phyloP scores from a whole-genome alignment of 2,329 filamentous ascomycete species.

The Cadophora sp. region DNA sequence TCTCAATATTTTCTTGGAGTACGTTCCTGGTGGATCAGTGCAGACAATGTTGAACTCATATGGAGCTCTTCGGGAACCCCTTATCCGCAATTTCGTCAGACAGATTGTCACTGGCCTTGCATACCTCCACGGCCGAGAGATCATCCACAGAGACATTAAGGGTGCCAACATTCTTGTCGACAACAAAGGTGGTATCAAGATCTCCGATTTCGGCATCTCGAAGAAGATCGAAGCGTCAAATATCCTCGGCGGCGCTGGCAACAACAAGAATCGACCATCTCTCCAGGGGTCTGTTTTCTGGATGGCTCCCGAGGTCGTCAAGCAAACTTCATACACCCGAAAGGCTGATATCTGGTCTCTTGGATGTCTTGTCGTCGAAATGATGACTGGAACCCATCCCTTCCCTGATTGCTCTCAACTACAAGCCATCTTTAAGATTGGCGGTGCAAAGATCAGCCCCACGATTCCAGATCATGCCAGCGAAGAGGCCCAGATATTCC shows the following conservation, averaged over 20 bases:
- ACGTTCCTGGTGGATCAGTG: constrained; percentile 95
- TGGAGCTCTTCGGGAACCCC: constrained; percentile 88
- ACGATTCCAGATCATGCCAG: constrained; percentile 88
- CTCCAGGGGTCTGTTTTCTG: constrained; percentile 98
- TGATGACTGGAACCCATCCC: constrained; percentile 97
- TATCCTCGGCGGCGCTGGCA: constrained; percentile 72
- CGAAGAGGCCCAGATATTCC: constrained; percentile 81
- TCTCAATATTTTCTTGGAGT: constrained; percentile 99
- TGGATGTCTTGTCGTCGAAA: constrained; percentile 95
- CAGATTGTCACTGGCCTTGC: constrained; percentile 93
- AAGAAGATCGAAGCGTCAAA: constrained; percentile 96
- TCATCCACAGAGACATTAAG: constrained; percentile 99
- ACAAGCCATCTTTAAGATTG: constrained; percentile 98
- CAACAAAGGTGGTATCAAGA: constrained; percentile 99
- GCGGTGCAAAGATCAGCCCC: constrained; percentile 83
- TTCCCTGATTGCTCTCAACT: constrained; percentile 97
- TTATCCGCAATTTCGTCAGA: constrained; percentile 95
- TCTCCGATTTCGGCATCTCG: constrained; percentile 98
- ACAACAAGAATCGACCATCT: constrained; percentile 75
- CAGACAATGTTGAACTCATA: constrained; percentile 99
- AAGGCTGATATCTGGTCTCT: constrained; percentile 99
- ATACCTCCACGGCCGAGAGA: constrained; percentile 92
- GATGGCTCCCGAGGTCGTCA: constrained; percentile 99
- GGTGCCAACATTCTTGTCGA: constrained; percentile 98
- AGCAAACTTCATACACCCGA: constrained; percentile 95